Percentiles rank a stretch among this genome's conserved stretches.
Conservation (phyloP, 1,284 basidiomycete genomes). For the Ustilago loliicola region DNA sequence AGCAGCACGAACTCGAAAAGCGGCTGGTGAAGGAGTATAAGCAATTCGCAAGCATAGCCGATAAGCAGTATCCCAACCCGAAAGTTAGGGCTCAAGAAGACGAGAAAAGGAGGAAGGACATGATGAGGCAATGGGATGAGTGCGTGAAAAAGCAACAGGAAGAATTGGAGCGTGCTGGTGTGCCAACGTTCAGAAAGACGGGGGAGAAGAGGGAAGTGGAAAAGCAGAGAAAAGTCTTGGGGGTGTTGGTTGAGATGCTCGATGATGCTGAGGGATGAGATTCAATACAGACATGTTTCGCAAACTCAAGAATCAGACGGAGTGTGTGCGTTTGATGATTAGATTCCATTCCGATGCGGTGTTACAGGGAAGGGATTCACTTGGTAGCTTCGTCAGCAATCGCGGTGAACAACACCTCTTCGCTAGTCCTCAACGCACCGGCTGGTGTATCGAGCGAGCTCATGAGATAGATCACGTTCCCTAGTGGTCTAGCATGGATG, state of each 20-base stretch:
- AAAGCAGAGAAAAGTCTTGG: conserved; percentile 30
- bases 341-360: background rate
- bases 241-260: conserved; percentile 38
- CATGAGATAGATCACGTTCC: conserved; percentile 95
- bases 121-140: conserved; percentile 34
- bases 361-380: background rate
- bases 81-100: conserved; percentile 26
- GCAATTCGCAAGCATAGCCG: conserved; percentile 16
- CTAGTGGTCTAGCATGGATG: conserved; percentile 89
- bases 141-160: conserved; percentile 25
- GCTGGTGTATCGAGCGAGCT: conserved; percentile 82
- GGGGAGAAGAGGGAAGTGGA: conserved; percentile 18
- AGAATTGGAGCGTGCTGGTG: conserved; percentile 15
- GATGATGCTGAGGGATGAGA: conserved; percentile 17
- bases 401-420: conserved; percentile 27
- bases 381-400: conserved; percentile 15
- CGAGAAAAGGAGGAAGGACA: conserved; percentile 9
- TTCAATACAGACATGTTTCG: background rate
- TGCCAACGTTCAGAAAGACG: conserved; percentile 20
- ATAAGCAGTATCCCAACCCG: conserved; percentile 35
- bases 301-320: background rate
- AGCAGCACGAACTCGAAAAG: conserved; percentile 38
- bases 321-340: background rate
- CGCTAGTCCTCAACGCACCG: conserved; percentile 63
- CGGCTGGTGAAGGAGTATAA: conserved; percentile 26